A percentile compares a stretch with the other conserved stretches of the same genome.
These are phyloP conservation scores for Metschnikowia kofuensis DNA, from an alignment of 805 yeast species.

Conservation along the genomic window DNA sequence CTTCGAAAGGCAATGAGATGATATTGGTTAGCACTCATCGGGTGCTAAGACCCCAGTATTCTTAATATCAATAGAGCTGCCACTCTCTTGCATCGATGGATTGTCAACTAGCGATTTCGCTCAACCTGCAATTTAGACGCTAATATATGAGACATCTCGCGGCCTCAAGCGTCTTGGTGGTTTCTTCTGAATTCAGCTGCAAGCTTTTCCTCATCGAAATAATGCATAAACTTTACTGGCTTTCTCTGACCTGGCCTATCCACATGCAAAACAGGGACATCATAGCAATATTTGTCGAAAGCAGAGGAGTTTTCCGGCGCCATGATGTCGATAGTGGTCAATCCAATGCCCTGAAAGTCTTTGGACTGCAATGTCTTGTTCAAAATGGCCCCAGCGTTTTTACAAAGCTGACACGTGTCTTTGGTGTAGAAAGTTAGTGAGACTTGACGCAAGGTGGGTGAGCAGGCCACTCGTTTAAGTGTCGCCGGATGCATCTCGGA, in stretches of 20 bases:
- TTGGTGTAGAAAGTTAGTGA: conserved; percentile 63
- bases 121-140: too few species aligned
- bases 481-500: neutral
- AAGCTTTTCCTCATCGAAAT: conserved; percentile 53
- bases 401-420: conserved; percentile 65
- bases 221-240: conserved; percentile 66
- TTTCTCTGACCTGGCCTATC: conserved; percentile 46
- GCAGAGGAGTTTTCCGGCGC: conserved; percentile 56
- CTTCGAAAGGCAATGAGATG: too few species aligned
- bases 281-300: conserved; percentile 73
- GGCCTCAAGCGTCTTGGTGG: too few species aligned
- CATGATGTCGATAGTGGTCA: conserved; percentile 55
- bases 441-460: conserved; percentile 2
- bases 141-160: too few species aligned
- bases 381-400: conserved; percentile 56
- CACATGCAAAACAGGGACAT: conserved; percentile 74
- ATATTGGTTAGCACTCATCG: too few species aligned
- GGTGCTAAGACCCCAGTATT: too few species aligned
- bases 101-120: too few species aligned
- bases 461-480: neutral
- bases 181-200: conserved; percentile 42
- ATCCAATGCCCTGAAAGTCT: conserved; percentile 24
- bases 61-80: too few species aligned
- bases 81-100: too few species aligned
- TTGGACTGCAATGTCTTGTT: conserved; percentile 37